Conservation (phyloP, 2,329 filamentous ascomycete species). For the Colletotrichum sp. region DNA sequence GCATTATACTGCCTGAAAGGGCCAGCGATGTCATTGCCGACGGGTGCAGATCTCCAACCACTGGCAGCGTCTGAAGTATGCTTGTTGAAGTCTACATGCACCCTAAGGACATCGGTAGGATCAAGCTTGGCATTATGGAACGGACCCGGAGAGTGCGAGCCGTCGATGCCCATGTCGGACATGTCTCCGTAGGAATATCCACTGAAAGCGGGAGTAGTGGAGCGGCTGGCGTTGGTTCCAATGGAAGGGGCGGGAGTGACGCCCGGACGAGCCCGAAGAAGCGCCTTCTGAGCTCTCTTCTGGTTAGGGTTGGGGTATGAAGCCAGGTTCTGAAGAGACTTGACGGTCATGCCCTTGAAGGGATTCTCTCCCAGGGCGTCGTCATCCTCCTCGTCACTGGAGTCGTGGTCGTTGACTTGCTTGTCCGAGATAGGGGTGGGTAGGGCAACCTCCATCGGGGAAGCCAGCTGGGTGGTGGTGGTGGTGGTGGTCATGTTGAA, state of each 20-base stretch:
- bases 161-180: background rate
- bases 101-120: background rate
- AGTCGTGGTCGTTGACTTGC: slow-evolving; percentile 26
- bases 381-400: slow-evolving; percentile 27
- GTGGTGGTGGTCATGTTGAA: slow-evolving; percentile 26
- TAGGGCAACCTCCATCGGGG: slow-evolving; percentile 25
- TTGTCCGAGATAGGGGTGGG: slow-evolving; percentile 26
- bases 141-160: background rate
- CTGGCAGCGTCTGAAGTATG: background rate
- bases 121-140: background rate
- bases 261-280: slow-evolving; percentile 35
- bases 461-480: slow-evolving; percentile 18
- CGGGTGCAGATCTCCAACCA: background rate
- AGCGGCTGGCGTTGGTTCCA: slow-evolving; percentile 20
- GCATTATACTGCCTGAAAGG: background rate
- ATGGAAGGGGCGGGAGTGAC: slow-evolving; percentile 17
- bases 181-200: background rate
- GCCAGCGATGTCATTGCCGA: slow-evolving; percentile 9
- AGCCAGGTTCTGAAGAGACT: slow-evolving; percentile 57
- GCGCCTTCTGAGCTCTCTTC: slow-evolving; percentile 52
- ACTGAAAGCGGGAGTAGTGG: slow-evolving; percentile 3
- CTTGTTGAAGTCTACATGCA: background rate
- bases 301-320: slow-evolving; percentile 62
- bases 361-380: slow-evolving; percentile 32
- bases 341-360: slow-evolving; percentile 46